Percentiles rank a stretch among this genome's conserved stretches.
phyloP scores from a whole-genome alignment of 2,329 filamentous ascomycete species.

The Chaetomiaceae sp. region DNA sequence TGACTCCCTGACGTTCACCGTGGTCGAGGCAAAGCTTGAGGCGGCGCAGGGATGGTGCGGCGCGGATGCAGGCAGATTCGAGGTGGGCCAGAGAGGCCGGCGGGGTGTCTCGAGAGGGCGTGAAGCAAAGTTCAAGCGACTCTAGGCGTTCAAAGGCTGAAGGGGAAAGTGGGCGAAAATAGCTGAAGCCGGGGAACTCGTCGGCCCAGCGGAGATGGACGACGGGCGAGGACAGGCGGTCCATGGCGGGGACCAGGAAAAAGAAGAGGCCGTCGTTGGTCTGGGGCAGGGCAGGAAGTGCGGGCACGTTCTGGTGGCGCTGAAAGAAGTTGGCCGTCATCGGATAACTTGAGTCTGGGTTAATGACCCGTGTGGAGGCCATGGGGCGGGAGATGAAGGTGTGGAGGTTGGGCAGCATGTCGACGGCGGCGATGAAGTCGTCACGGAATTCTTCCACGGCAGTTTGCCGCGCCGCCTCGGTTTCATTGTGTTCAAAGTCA shows the following conservation, averaged over 20 bases:
- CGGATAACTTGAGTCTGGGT: neutral
- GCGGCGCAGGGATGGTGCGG: neutral
- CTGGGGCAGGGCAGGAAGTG: neutral
- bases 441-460: neutral
- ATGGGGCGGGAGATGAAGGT: constrained; percentile 14
- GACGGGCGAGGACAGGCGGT: constrained; percentile 1
- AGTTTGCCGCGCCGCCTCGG: neutral
- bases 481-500: neutral
- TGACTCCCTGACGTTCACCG: neutral
- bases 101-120: neutral
- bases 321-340: neutral
- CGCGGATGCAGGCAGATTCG: neutral
- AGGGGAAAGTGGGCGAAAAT: neutral
- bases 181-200: constrained; percentile 3
- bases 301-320: neutral
- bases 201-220: constrained; percentile 8
- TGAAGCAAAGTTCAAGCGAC: neutral
- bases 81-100: neutral
- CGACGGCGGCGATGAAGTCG: constrained; percentile 1
- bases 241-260: constrained; percentile 13
- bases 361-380: neutral
- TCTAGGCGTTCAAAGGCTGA: neutral
- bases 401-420: constrained; percentile 12
- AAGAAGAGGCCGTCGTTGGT: constrained; percentile 11
- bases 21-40: constrained; percentile 1